Conservation (phyloP, 768 basidiomycete species). For the Lentinula edodes region DNA sequence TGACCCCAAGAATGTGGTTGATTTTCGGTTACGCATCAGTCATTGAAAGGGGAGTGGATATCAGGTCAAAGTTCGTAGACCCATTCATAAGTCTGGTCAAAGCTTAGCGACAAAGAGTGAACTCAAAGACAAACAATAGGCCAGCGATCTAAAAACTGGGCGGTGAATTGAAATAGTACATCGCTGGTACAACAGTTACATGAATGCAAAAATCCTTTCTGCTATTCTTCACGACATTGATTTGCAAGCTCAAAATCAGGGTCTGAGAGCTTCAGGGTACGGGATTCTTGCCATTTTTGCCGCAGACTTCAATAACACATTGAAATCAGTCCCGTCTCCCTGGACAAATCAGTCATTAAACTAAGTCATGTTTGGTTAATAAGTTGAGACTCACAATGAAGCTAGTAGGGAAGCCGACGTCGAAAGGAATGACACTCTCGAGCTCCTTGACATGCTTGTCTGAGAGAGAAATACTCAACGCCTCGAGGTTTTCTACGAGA, state of each 20-base stretch:
- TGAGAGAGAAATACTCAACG: conserved; percentile 33
- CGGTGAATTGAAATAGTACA: too few relatives aligned
- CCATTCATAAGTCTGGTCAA: too few relatives aligned
- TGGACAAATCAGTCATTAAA: not conserved
- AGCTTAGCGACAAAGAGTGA: too few relatives aligned
- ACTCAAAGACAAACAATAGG: too few relatives aligned
- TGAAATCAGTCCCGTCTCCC: conserved; percentile 11
- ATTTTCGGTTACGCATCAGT: too few relatives aligned
- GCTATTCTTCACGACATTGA: too few relatives aligned
- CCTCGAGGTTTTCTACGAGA: conserved; percentile 34
- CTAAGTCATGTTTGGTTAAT: not conserved
- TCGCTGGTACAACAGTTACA: too few relatives aligned
- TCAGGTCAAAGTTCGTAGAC: too few relatives aligned
- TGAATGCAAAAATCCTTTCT: too few relatives aligned
- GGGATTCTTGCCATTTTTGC: conserved; percentile 2
- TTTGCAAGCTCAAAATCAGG: not conserved
- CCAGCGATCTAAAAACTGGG: too few relatives aligned
- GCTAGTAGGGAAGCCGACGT: conserved; percentile 4
- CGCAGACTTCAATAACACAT: not conserved
- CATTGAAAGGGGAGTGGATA: too few relatives aligned
- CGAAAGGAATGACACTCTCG: conserved; percentile 21
- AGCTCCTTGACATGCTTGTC: conserved; percentile 31
- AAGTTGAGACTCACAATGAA: conserved; percentile 5
- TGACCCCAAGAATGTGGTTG: too few relatives aligned
- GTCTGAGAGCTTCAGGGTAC: not conserved